Base-by-base conservation (phyloP, 2,329 filamentous ascomycete species). In the Scedosporium apiospermum region DNA sequence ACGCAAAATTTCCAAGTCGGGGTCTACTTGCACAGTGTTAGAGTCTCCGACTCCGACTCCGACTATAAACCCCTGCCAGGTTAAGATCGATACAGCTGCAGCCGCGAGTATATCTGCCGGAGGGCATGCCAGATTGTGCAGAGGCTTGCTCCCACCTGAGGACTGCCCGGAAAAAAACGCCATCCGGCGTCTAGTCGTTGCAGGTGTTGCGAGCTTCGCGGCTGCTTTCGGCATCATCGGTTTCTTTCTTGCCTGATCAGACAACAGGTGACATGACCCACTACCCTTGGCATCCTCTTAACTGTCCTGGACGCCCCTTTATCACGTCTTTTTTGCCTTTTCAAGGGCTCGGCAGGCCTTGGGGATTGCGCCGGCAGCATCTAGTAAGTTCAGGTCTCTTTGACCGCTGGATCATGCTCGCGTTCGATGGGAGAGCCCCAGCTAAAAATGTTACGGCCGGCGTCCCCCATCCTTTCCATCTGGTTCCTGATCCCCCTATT, bases 71-170 rank as follows among this genome's bases (percentile, higher is more conserved):
- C 65, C 66, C 21, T 68, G 68, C 42, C 30, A 58, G 30, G 63
- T 66, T n/a, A 65, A 62, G 44, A 63, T 68, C 59, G 64, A 65
- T 61, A 49, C 63, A 38, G 51, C 66, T 26, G 62, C 46, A n/a
- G 65, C 63, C n/a, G 62, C 64, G 26, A 68, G 66, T 34, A 68
- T 68, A 18, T 53, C 60, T 6, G 63, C 66, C 4, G 27, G 6
- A 1, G 18, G 63, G 3, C 58, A 58, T 49, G 46, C 61, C 41
- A 26, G 12, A 49, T 59, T 42, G 27, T 66, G 66, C 51, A 64
- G 49, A 34, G 41, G 63, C 12, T 14, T 38, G 12, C 60, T 66
- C 16, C 62, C 64, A 53, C 64, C 65, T 51, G 38, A 60, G 7
- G 65, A 65, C 14, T 68, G 65, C 57, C 64, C 65, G 42, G 57